Base-by-base conservation (phyloP, 2,329 filamentous ascomycete genomes). In the Xylaria polymorpha region DNA sequence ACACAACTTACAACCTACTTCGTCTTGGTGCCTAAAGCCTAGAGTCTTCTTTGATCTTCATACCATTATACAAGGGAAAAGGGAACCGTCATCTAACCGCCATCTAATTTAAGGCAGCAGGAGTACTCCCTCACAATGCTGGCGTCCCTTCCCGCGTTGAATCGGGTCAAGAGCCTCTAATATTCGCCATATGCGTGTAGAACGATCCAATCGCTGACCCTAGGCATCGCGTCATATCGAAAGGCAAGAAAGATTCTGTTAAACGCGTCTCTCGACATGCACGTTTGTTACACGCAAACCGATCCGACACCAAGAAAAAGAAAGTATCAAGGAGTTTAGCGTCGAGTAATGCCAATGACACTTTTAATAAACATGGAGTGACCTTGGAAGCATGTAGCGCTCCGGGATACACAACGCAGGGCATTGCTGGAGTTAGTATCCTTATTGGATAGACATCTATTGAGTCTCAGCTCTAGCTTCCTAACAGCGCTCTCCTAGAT, bases 201-300 rank as follows among this genome's bases (percentile, higher is more conserved):
- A n/a, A 61, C 4, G 25, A 63, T 44, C 67, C 64, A 71, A 61
- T 63, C 53, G 18, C 39, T 20, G 41, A 20, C 4, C 8, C 8
- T 4, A 29, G 15, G 20, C 14, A 14, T 37, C 35, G 15, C 43
- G 6, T 18, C 56, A 32, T 51, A 18, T 56, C 58, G 32, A 57
- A 61, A 64, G 1, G 50, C 32, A 7, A 48, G 46, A 18, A 64
- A 46, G 2, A 53, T 39, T 29, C 37, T 10, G 43, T 37, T 43
- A 56, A 61, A n/a, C 29, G 10, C 4, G 10, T n/a, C 25, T 25
- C 41, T 46, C 1, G 15, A 51, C 15, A 66, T 29, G 8, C 18
- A 51, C 3, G 29, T 63, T 18, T 25, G 44, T 51, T 44, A 8
- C 50, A 44, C 32, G 18, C 41, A 15, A 22, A 55, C n/a, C 44